Evolutionary conservation across 2,329 filamentous ascomycete species (phyloP).

Genomic region (Cryphonectria nitschkei): DNA sequence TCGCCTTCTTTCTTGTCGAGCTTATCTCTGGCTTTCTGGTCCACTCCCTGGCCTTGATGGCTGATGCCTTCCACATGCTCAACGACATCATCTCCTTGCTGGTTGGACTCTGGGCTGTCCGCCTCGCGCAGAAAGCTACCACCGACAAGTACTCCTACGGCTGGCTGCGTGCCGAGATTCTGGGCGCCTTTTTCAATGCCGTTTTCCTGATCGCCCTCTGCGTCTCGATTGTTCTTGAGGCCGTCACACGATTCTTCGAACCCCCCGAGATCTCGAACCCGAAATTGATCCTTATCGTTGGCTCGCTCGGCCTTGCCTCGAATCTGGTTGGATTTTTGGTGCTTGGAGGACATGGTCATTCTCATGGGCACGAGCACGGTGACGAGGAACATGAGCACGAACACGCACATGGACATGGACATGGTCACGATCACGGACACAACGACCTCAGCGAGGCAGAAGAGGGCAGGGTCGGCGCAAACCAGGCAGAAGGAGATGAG

Average conservation of each 20-base stretch:
- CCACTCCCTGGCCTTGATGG: slow-evolving; percentile 89
- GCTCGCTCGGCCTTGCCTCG: slow-evolving; percentile 80
- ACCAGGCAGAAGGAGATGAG: slow-evolving; percentile 52
- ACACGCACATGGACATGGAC: slow-evolving; percentile 42
- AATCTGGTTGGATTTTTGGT: slow-evolving; percentile 89
- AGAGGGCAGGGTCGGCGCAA: slow-evolving; percentile 53
- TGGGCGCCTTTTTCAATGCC: slow-evolving; percentile 95
- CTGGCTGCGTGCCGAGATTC: slow-evolving; percentile 95
- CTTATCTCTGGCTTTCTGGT: slow-evolving; percentile 83
- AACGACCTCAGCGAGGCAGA: slow-evolving; percentile 49
- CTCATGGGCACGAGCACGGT: slow-evolving; percentile 65
- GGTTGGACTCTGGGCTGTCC: slow-evolving; percentile 94
- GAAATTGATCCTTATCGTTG: slow-evolving; percentile 85
- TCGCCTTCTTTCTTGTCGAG: slow-evolving; percentile 88
- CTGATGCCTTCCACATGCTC: slow-evolving; percentile 98
- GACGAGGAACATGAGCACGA: slow-evolving; percentile 56
- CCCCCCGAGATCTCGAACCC: slow-evolving; percentile 87
- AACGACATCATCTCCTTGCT: slow-evolving; percentile 96
- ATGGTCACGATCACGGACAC: slow-evolving; percentile 44
- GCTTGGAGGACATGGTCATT: slow-evolving; percentile 91
- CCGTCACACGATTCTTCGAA: slow-evolving; percentile 87
- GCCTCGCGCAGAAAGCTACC: slow-evolving; percentile 79
- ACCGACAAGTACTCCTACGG: slow-evolving; percentile 96
- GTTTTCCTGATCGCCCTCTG: slow-evolving; percentile 97
- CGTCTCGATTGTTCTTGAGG: slow-evolving; percentile 94